phyloP scores from a whole-genome alignment of 2,329 filamentous ascomycete species.

The Alternaria solani region DNA sequence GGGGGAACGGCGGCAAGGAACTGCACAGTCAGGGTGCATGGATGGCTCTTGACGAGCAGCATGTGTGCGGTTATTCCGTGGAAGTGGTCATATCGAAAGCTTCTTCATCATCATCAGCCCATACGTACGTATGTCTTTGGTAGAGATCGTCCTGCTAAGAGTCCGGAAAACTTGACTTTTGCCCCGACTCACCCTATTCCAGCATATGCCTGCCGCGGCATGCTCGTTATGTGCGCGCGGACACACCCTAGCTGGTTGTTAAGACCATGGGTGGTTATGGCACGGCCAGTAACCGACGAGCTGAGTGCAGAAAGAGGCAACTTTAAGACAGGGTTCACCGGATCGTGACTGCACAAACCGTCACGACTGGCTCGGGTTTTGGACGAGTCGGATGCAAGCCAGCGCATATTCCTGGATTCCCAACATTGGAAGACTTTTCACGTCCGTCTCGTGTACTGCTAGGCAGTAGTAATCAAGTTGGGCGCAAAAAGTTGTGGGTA shows the following conservation, averaged over 20 bases:
- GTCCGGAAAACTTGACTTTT: background rate
- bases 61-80: background rate
- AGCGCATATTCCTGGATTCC: slow-evolving; percentile 1
- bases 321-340: background rate
- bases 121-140: background rate
- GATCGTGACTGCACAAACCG: slow-evolving; percentile 1
- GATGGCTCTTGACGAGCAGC: slow-evolving; percentile 9
- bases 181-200: background rate
- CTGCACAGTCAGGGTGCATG: slow-evolving; percentile 1
- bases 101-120: slow-evolving; percentile 8
- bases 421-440: background rate
- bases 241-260: background rate
- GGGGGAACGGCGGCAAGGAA: slow-evolving; percentile 4
- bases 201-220: slow-evolving; percentile 8
- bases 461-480: background rate
- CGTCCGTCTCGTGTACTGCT: slow-evolving; percentile 9
- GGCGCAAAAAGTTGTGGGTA: background rate
- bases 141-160: background rate
- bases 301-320: background rate
- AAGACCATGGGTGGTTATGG: slow-evolving; percentile 1
- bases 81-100: slow-evolving; percentile 8
- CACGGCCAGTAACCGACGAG: background rate
- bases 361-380: slow-evolving; percentile 4
- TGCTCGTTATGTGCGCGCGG: slow-evolving; percentile 5
- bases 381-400: slow-evolving; percentile 17